phyloP scores from a whole-genome alignment of 306 rosid species.

The Alnus rubra region DNA sequence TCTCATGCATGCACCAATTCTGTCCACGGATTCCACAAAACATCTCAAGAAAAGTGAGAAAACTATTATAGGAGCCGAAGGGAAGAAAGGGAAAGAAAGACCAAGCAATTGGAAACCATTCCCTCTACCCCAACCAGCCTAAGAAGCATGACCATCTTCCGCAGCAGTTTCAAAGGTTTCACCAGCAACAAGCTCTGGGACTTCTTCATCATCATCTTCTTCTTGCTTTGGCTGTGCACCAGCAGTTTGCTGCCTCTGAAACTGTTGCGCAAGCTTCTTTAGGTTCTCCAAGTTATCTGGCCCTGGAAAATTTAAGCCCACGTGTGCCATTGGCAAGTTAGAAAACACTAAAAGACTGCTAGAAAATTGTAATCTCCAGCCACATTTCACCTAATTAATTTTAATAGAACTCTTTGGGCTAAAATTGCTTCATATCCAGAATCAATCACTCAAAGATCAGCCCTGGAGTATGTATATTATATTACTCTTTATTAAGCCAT shows the following conservation, averaged over 20 bases:
- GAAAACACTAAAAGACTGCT: not conserved
- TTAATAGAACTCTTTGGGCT: not conserved
- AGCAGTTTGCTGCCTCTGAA: conserved; percentile 1
- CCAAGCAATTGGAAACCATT: not conserved
- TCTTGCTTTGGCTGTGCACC: not conserved
- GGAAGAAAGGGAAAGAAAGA: not conserved
- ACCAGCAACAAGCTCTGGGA: conserved; percentile 9
- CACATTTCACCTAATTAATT: not conserved
- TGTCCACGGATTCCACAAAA: not conserved
- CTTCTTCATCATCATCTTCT: conserved; percentile 5
- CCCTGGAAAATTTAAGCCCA: conserved; percentile 11
- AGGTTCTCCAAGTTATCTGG: conserved; percentile 18
- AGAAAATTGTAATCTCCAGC: not conserved
- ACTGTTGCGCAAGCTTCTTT: conserved; percentile 1
- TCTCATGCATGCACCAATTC: not conserved
- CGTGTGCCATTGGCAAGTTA: not conserved
- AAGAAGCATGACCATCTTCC: conserved; percentile 2
- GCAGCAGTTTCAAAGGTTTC: conserved; percentile 16
- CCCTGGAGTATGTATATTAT: not conserved
- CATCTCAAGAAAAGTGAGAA: not conserved
- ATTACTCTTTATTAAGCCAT: not conserved
- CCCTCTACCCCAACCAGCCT: not conserved
- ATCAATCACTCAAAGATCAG: not conserved
- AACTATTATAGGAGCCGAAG: not conserved
- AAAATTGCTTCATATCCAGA: not conserved